Evolutionary conservation across 2,329 filamentous ascomycete species (phyloP).

Genomic region (Aureobasidium sp.): DNA sequence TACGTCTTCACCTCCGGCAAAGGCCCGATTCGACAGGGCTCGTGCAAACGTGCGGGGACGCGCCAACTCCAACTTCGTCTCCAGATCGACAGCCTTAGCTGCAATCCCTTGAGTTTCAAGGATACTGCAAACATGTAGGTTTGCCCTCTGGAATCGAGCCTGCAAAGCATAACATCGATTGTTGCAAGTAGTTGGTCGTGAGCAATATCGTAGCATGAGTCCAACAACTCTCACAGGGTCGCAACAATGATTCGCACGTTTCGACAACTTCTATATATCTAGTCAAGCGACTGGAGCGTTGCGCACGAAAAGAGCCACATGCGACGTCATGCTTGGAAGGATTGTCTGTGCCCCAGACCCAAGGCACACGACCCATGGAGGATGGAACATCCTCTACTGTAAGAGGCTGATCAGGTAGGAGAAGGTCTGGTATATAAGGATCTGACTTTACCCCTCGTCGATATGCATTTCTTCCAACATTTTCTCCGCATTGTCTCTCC

Average conservation of each 20-base stretch:
- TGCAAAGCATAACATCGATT: not conserved
- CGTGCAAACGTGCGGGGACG: not conserved
- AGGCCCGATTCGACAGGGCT: not conserved
- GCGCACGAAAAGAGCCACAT: not conserved
- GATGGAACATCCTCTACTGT: not conserved
- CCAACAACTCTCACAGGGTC: not conserved
- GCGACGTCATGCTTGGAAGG: not conserved
- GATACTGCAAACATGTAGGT: not conserved
- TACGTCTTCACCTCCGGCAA: not conserved
- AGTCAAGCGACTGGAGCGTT: not conserved
- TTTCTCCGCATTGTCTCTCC: not conserved
- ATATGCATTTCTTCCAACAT: not conserved
- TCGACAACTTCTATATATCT: not conserved
- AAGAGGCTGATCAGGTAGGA: not conserved
- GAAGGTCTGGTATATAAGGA: not conserved
- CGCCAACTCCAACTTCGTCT: not conserved
- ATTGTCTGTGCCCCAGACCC: not conserved
- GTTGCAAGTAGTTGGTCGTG: not conserved
- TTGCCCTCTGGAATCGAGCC: not conserved
- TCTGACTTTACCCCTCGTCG: constrained; percentile 1
- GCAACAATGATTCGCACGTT: not conserved
- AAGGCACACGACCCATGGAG: not conserved
- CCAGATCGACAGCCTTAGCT: constrained; percentile 7
- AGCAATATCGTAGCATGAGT: not conserved
- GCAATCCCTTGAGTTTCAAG: not conserved